Conservation (phyloP, 345 rosid species). For the Citrus mangshanensis region DNA sequence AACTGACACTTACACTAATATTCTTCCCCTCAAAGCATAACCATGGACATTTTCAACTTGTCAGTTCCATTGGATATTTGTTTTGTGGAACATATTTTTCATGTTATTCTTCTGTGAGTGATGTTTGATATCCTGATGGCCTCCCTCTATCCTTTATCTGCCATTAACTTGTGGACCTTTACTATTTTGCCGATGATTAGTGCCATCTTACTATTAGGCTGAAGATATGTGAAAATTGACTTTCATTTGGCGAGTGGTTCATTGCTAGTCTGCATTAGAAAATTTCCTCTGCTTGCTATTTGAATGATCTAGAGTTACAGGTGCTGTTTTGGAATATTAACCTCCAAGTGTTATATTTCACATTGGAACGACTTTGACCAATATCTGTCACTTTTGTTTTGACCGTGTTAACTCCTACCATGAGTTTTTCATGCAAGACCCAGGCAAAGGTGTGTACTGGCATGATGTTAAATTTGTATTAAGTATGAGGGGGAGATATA, state of each 20-base stretch:
- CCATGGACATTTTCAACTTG: not conserved
- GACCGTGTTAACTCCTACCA: not conserved
- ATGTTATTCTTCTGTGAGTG: not conserved
- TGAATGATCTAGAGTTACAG: not conserved
- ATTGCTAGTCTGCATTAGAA: not conserved
- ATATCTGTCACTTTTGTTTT: not conserved
- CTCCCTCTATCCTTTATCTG: not conserved
- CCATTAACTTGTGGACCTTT: not conserved
- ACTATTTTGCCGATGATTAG: not conserved
- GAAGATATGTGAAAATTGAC: not conserved
- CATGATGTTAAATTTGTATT: not conserved
- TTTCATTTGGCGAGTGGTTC: not conserved
- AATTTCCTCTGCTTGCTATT: not conserved
- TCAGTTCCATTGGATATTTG: not conserved
- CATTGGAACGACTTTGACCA: not conserved
- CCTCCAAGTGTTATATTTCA: not conserved
- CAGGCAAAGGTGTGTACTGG: not conserved
- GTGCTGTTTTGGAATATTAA: slow-evolving; percentile 2
- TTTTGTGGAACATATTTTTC: not conserved
- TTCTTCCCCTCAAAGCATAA: not conserved
- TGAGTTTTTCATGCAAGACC: not conserved
- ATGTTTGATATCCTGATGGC: not conserved
- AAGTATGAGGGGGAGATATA: not conserved
- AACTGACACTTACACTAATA: not conserved
- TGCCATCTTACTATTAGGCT: not conserved